These are phyloP conservation scores for Peniophora sp. DNA, from an alignment of 1,284 basidiomycete species.

Conservation along the genomic window DNA sequence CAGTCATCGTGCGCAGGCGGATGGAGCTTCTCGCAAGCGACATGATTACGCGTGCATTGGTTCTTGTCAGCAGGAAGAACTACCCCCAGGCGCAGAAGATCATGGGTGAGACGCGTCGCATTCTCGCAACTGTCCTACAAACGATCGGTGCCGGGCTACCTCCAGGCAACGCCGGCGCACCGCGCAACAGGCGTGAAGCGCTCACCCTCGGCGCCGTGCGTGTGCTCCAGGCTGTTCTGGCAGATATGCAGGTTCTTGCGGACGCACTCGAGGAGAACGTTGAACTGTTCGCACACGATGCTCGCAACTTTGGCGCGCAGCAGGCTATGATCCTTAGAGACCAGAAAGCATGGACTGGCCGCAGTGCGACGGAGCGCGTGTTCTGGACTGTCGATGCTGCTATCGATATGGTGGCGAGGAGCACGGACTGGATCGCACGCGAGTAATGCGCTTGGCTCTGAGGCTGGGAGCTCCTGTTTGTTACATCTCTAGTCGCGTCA, in stretches of 20 bases:
- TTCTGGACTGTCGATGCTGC: constrained; percentile 88
- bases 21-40: constrained; percentile 92
- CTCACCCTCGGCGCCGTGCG: constrained; percentile 63
- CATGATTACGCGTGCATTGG: constrained; percentile 89
- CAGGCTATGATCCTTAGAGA: constrained; percentile 92
- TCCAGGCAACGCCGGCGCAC: constrained; percentile 34
- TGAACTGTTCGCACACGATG: constrained; percentile 85
- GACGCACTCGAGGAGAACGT: constrained; percentile 86
- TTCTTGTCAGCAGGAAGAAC: constrained; percentile 84
- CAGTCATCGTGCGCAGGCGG: constrained; percentile 81
- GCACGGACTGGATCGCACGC: constrained; percentile 76
- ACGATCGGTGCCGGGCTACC: constrained; percentile 68
- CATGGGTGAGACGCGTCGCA: constrained; percentile 82
- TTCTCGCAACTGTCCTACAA: constrained; percentile 77
- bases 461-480: no score
- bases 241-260: constrained; percentile 76
- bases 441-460: constrained; percentile 41
- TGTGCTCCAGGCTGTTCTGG: constrained; percentile 74
- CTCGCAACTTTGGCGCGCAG: constrained; percentile 88
- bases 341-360: constrained; percentile 87
- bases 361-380: constrained; percentile 78
- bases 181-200: constrained; percentile 69
- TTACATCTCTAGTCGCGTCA: neutral
- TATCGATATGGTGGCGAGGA: constrained; percentile 73
- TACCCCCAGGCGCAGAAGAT: constrained; percentile 82